Conservation (phyloP, 768 basidiomycete species). For the Phanerochaete carnosa region DNA sequence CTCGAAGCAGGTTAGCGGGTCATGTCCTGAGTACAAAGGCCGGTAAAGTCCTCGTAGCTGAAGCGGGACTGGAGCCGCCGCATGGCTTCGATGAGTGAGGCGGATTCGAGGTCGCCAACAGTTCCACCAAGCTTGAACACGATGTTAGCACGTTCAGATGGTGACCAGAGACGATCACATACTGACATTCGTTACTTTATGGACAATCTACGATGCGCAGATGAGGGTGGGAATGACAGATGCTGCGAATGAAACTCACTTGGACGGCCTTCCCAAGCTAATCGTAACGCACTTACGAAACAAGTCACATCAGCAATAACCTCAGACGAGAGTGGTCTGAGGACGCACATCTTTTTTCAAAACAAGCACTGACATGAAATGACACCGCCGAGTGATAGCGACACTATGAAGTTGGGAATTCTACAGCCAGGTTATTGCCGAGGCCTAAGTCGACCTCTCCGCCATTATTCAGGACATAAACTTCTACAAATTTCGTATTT, state of each 20-base stretch:
- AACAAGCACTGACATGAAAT: slow-evolving; percentile 97
- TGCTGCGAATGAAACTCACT: slow-evolving; percentile 44
- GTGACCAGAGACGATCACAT: slow-evolving; percentile 14
- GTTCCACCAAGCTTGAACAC: slow-evolving; percentile 91
- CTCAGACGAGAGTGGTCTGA: not conserved
- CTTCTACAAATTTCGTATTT: slow-evolving; percentile 51
- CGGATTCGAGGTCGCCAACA: slow-evolving; percentile 97
- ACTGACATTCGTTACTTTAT: slow-evolving; percentile 96
- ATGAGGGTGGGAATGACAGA: not conserved
- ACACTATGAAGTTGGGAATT: slow-evolving; percentile 95
- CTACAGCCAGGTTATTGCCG: slow-evolving; percentile 98
- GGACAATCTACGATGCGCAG: slow-evolving; percentile 74
- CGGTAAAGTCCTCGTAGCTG: too few species aligned
- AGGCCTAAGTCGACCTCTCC: slow-evolving; percentile 98
- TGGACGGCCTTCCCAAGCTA: slow-evolving; percentile 98
- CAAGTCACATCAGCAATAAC: not conserved
- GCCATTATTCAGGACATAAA: slow-evolving; percentile 96
- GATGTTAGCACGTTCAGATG: too few species aligned
- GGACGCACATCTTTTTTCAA: slow-evolving; percentile 89
- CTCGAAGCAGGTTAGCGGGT: too few species aligned
- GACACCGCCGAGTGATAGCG: slow-evolving; percentile 91
- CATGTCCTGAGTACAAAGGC: too few species aligned
- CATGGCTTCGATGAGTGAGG: too few species aligned
- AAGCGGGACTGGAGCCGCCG: too few species aligned
- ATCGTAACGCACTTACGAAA: slow-evolving; percentile 64